Evolutionary conservation across 1,284 basidiomycete species (phyloP).

Genomic region (Coriolopsis trogii): DNA sequence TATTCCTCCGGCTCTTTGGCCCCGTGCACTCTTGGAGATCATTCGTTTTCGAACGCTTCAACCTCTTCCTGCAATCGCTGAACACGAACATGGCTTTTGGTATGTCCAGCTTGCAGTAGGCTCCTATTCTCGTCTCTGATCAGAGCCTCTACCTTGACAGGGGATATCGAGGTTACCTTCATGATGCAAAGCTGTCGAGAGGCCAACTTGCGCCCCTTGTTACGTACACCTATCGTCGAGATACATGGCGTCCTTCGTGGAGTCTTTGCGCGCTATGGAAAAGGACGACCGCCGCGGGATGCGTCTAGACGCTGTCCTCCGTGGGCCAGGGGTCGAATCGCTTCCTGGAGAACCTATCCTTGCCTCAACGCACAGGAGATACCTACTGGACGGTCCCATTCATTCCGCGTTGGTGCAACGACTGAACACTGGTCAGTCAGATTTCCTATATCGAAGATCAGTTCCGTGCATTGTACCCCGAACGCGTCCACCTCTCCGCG

Average conservation of each 20-base stretch:
- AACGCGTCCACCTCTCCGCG: too few relatives aligned
- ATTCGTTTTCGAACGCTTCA: constrained; percentile 1
- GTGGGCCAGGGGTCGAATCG: too few relatives aligned
- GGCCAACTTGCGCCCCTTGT: neutral
- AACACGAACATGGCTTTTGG: neutral
- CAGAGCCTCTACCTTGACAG: neutral
- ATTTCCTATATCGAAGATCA: neutral
- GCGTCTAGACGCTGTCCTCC: neutral
- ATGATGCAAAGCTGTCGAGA: neutral
- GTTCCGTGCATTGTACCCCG: too few relatives aligned
- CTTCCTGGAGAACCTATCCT: neutral
- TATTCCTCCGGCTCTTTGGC: constrained; percentile 35
- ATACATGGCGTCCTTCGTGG: neutral
- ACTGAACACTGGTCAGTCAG: neutral
- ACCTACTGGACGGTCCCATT: neutral
- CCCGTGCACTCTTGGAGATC: constrained; percentile 22
- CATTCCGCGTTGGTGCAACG: neutral
- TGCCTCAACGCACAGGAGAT: neutral
- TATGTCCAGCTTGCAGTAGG: neutral
- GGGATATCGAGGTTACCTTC: neutral
- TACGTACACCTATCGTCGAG: neutral
- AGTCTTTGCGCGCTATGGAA: neutral
- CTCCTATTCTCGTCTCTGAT: neutral
- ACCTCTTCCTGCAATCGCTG: neutral
- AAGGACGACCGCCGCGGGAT: neutral